Evolutionary conservation across 2,329 filamentous ascomycete species (phyloP).

Genomic region (Penicillium sp.): DNA sequence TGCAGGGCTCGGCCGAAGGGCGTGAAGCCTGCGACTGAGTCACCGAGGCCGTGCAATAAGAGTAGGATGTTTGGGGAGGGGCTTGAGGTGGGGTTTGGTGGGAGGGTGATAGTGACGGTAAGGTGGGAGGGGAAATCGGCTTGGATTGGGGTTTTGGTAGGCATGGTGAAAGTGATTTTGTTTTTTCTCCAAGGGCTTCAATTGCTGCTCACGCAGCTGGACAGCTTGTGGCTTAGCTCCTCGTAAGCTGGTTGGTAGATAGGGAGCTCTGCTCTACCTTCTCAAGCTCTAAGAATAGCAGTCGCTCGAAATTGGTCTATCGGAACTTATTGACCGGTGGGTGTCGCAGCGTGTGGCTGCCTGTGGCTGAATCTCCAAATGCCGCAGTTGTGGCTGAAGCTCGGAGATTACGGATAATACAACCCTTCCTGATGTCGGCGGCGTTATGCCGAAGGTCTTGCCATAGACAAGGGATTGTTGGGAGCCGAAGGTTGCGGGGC

Average conservation of each 20-base stretch:
- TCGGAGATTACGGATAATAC: not conserved
- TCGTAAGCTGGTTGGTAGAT: not conserved
- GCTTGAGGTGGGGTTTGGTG: constrained; percentile 41
- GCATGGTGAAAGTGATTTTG: constrained; percentile 21
- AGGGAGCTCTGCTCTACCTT: not conserved
- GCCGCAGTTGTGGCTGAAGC: not conserved
- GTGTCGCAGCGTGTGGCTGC: not conserved
- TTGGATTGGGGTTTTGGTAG: constrained; percentile 38
- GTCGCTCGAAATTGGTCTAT: not conserved
- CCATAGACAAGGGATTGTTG: not conserved
- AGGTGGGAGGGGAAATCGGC: constrained; percentile 50
- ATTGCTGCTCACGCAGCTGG: not conserved
- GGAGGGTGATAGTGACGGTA: constrained; percentile 40
- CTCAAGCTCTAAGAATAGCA: not conserved
- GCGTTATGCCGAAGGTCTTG: not conserved
- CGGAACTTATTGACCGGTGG: not conserved
- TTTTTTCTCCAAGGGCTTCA: not conserved
- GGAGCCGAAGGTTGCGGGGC: not conserved
- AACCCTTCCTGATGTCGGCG: not conserved
- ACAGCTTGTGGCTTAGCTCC: not conserved
- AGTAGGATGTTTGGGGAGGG: constrained; percentile 71
- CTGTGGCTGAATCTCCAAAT: not conserved
- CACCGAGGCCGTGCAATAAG: constrained; percentile 82
- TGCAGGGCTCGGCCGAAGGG: constrained; percentile 66
- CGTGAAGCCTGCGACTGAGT: constrained; percentile 68